A percentile compares a stretch with the other conserved stretches of the same genome.
phyloP scores from a whole-genome alignment of 371 early-diverging fungal genomes.

The Nosema muscidifuracis region DNA sequence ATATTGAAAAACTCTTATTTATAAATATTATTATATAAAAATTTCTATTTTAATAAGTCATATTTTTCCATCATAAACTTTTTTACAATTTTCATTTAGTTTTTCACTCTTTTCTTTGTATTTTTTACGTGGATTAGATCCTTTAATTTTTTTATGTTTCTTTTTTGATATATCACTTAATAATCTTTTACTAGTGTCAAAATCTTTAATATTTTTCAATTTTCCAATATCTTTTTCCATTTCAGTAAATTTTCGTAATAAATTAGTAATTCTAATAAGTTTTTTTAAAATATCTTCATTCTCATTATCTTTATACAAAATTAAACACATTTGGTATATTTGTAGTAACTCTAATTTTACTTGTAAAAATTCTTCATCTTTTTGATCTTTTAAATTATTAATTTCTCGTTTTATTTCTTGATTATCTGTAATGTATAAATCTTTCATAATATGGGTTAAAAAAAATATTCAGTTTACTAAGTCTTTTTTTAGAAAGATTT shows the following conservation, averaged over 20 bases:
- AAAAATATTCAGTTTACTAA: no score
- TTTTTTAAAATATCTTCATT: background rate
- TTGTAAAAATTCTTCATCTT: background rate
- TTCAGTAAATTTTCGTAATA: background rate
- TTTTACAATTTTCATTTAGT: background rate
- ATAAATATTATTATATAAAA: background rate
- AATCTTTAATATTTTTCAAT: background rate
- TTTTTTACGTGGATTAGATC: slow-evolving; percentile 2
- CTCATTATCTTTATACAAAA: background rate
- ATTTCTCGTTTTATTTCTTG: background rate
- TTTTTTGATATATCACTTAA: background rate
- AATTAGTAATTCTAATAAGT: background rate
- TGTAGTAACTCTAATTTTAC: slow-evolving; percentile 1
- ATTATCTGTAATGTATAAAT: background rate
- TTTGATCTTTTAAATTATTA: background rate
- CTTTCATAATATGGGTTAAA: background rate
- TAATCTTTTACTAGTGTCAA: background rate
- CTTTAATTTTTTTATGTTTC: background rate
- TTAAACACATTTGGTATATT: background rate
- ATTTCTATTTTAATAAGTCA: background rate
- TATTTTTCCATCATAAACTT: background rate
- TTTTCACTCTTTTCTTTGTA: background rate
- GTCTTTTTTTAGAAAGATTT: no score
- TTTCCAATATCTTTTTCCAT: background rate
- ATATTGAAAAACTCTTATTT: no score